These are phyloP conservation scores for Tetracladium marchalianum DNA, from an alignment of 495 filamentous ascomycete species.

Conservation along the genomic window DNA sequence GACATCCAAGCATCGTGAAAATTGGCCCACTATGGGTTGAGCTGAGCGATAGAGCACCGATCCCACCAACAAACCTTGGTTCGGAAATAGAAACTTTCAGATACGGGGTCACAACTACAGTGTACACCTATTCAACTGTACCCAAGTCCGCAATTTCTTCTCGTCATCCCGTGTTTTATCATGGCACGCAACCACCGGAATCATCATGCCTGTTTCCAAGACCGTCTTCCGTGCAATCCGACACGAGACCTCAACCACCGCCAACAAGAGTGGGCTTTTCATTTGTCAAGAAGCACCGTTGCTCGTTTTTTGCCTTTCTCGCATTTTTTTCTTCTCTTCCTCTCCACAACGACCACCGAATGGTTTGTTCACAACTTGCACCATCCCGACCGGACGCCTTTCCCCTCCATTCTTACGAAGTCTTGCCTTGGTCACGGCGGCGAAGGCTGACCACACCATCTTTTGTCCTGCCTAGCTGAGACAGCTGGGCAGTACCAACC, in stretches of 20 bases:
- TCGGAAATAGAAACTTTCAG: background rate
- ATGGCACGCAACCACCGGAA: constrained; percentile 9
- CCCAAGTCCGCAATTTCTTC: background rate
- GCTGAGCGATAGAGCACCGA: background rate
- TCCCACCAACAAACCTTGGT: background rate
- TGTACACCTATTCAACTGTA: constrained; percentile 1
- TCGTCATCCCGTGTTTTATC: constrained; percentile 14
- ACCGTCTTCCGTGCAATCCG: constrained; percentile 3
- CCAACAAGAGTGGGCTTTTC: background rate
- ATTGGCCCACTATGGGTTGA: too few species aligned
- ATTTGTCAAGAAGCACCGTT: constrained; percentile 1
- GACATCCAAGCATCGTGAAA: too few species aligned
- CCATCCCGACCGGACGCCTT: constrained; percentile 1
- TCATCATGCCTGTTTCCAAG: constrained; percentile 7
- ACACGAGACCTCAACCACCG: background rate
- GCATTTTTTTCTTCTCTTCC: constrained; percentile 2
- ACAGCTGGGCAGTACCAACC: constrained; percentile 7
- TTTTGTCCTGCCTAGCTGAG: constrained; percentile 6
- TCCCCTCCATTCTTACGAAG: constrained; percentile 6
- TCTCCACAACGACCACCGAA: background rate
- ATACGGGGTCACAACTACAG: background rate
- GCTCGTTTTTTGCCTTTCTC: background rate
- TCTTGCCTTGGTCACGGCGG: constrained; percentile 1
- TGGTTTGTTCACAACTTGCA: background rate
- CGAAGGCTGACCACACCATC: constrained; percentile 2